Evolutionary conservation across 805 yeast genomes (phyloP), one percentile per base, ranked within the genome.

Genomic region (Yamadazyma insecticola): DNA sequence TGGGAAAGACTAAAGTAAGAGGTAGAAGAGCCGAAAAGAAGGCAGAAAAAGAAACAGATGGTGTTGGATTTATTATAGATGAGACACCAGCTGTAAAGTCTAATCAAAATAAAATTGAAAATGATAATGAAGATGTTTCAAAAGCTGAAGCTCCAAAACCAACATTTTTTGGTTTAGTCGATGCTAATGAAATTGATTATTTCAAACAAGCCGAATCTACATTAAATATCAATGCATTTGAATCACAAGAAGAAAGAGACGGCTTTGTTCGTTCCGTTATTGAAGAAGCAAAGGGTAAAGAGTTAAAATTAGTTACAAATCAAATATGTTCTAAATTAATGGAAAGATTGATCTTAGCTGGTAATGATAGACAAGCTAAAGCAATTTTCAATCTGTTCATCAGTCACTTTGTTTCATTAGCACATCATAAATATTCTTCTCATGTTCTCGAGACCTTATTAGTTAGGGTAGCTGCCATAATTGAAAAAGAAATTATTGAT

Each of bases 161-260:
- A 19, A 33, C 42, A 13, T 90, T 89, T 51, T 92, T 80, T 55
- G 98, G 98, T 14, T 67, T 90, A 22, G 80, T 90, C 8, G 95
- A 87, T 53, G 57, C 88, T 4, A 71, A 75, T 17, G 97, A 90
- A 55, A 60, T 86, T 24, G 96, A 88, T 40, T 90, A 92, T 57
- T 92, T 90, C 67, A 87, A 86, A 48, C 87, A 81, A 48, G 95
- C 97, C 0, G 97, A 90, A 56, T 74, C 88, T 4, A 83, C 92
- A 0, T 64, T 90, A 25, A 80, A 88, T 27, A 72, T 87, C 24
- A 78, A 88, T 57, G 81, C 92, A 0, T 86, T 90, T 50, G 84
- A 74, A 13, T 60, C 67, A 12, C 67, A 73, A 4, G 95, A 85
- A 33, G 97, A 89, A 41, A 73, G 79, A 44, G 56, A 54, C 6